These are phyloP conservation scores for Eucalyptus coolabah DNA, from an alignment of 345 rosid genomes.

Conservation along the genomic window DNA sequence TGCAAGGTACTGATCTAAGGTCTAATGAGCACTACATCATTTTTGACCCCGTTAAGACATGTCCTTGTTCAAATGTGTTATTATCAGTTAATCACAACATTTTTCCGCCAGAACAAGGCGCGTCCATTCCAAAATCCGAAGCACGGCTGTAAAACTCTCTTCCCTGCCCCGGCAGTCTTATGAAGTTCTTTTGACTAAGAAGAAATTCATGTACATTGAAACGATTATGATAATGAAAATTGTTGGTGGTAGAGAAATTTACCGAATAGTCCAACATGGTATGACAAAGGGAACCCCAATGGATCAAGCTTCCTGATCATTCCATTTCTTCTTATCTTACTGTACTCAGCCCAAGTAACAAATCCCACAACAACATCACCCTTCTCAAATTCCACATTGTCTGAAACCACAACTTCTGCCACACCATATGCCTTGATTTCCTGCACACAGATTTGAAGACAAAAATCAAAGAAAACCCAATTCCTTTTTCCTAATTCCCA, in stretches of 20 bases:
- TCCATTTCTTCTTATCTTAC: slow-evolving; percentile 17
- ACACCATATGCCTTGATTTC: slow-evolving; percentile 31
- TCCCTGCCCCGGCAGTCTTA: neutral
- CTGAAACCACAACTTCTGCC: slow-evolving; percentile 39
- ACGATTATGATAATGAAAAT: neutral
- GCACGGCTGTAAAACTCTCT: slow-evolving; percentile 21
- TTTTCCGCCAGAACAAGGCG: neutral
- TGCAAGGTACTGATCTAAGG: neutral
- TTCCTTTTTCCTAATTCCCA: neutral
- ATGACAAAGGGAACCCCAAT: slow-evolving; percentile 47
- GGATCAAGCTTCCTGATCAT: slow-evolving; percentile 30
- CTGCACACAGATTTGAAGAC: slow-evolving; percentile 1
- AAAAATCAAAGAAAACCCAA: neutral
- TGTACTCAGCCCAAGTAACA: slow-evolving; percentile 5
- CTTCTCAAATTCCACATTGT: slow-evolving; percentile 24
- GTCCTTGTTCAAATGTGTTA: neutral
- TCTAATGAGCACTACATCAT: neutral
- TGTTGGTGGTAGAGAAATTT: neutral
- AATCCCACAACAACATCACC: slow-evolving; percentile 39
- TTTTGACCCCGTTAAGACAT: neutral
- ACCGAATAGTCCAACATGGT: slow-evolving; percentile 48
- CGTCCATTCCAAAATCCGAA: neutral
- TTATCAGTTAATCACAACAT: neutral
- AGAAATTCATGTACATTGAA: neutral
- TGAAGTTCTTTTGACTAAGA: neutral